Conservation (phyloP, 2,329 filamentous ascomycete genomes). For the Colletotrichum sp. region DNA sequence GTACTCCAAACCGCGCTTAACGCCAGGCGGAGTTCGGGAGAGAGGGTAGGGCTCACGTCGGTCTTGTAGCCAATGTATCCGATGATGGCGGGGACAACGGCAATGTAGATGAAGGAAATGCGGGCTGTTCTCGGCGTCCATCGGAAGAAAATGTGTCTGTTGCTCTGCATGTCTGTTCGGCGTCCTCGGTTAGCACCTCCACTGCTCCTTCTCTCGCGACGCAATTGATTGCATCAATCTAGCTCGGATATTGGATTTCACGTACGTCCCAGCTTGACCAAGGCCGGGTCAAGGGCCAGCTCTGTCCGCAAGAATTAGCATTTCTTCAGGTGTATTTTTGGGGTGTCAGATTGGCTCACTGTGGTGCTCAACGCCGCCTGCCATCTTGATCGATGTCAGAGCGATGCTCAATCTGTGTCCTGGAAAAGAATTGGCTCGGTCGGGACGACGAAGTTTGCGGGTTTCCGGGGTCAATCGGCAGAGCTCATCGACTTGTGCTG, state of each 20-base stretch:
- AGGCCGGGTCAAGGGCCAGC: conserved; percentile 51
- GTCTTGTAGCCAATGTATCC: conserved; percentile 78
- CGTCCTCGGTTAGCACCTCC: conserved; percentile 23
- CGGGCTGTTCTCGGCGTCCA: conserved; percentile 86
- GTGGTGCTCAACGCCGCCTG: conserved; percentile 23
- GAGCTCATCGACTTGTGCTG: background rate
- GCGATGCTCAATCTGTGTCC: background rate
- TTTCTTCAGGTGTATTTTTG: background rate
- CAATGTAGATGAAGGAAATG: conserved; percentile 78
- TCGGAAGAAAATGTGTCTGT: conserved; percentile 93
- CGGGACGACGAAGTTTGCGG: background rate
- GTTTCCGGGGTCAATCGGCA: background rate
- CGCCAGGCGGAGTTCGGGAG: background rate
- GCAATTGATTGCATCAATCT: background rate
- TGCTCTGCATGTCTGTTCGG: conserved; percentile 75
- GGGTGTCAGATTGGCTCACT: conserved; percentile 9
- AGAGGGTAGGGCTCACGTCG: conserved; percentile 72
- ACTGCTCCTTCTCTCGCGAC: background rate
- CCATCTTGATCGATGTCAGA: conserved; percentile 16
- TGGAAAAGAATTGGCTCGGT: background rate
- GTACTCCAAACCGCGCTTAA: too few species aligned
- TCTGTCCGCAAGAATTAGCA: conserved; percentile 32
- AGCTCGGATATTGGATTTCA: conserved; percentile 18
- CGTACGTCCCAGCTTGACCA: conserved; percentile 52
- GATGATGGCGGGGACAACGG: conserved; percentile 73